Percentiles rank a stretch among this genome's conserved stretches.
phyloP scores from a whole-genome alignment of 805 yeast species.

The Wickerhamomyces bovis region DNA sequence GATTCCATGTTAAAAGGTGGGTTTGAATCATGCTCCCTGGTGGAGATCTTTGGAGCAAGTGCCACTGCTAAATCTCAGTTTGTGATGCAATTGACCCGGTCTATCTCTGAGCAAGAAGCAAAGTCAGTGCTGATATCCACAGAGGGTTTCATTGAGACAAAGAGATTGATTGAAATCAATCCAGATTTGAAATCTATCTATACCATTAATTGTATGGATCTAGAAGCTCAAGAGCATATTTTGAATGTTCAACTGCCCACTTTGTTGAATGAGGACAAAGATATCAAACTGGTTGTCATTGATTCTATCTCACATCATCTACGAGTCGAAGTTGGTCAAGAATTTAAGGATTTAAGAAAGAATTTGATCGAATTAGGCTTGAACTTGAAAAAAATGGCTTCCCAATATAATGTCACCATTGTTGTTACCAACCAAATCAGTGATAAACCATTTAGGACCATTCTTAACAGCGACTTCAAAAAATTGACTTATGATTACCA shows the following conservation, averaged over 20 bases:
- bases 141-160: conserved; percentile 66
- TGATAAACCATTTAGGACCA: conserved; percentile 39
- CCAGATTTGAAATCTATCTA: conserved; percentile 36
- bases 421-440: conserved; percentile 78
- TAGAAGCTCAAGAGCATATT: conserved; percentile 71
- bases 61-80: conserved; percentile 86
- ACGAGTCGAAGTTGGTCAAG: conserved; percentile 49
- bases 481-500: conserved; percentile 52
- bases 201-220: conserved; percentile 55
- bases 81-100: conserved; percentile 55
- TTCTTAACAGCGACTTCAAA: conserved; percentile 18
- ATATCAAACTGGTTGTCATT: conserved; percentile 53
- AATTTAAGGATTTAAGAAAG: conserved; percentile 35
- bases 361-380: conserved; percentile 37
- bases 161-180: conserved; percentile 47
- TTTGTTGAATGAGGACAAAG: conserved; percentile 33
- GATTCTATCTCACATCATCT: conserved; percentile 85
- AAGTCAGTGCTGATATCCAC: conserved; percentile 73
- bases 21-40: conserved; percentile 44
- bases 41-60: conserved; percentile 80
- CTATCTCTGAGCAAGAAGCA: conserved; percentile 51
- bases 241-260: conserved; percentile 63
- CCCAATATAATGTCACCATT: conserved; percentile 46
- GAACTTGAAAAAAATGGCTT: conserved; percentile 44
- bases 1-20: conserved; percentile 55